These are phyloP conservation scores for Dendrobium officinale DNA, from an alignment of 106 monocot genomes.

Conservation along the genomic window DNA sequence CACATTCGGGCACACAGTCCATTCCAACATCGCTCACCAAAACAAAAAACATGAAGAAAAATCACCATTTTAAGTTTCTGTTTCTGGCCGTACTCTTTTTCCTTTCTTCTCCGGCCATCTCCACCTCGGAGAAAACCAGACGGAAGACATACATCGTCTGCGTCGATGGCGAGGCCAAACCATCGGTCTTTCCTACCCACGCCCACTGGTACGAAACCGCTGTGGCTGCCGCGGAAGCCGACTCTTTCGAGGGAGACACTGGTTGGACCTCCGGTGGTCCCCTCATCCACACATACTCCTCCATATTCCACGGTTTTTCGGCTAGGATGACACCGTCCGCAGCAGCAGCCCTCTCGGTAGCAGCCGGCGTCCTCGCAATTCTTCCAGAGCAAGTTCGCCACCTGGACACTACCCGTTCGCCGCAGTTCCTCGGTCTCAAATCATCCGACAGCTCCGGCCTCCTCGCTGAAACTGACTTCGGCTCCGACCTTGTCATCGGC, in stretches of 20 bases:
- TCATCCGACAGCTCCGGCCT: constrained; percentile 42
- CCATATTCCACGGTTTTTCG: constrained; percentile 79
- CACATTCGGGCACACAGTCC: too few species aligned
- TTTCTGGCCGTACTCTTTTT: constrained; percentile 14
- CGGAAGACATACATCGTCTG: constrained; percentile 66
- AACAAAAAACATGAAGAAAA: not conserved
- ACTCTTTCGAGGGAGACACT: not conserved
- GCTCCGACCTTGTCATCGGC: constrained; percentile 70
- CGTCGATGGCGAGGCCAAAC: constrained; percentile 68
- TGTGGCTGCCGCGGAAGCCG: constrained; percentile 15
- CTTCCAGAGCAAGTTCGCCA: constrained; percentile 60
- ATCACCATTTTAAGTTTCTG: not conserved
- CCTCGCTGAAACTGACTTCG: constrained; percentile 71
- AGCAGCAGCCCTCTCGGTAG: constrained; percentile 22
- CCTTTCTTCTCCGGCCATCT: constrained; percentile 7
- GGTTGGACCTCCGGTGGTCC: constrained; percentile 30
- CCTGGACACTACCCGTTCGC: constrained; percentile 62
- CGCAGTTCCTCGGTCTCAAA: constrained; percentile 75
- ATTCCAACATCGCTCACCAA: not conserved
- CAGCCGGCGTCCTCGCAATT: constrained; percentile 48
- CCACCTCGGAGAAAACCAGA: not conserved
- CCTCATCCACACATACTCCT: constrained; percentile 65
- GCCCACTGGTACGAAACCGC: constrained; percentile 77
- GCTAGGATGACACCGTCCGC: constrained; percentile 45
- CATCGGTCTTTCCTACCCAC: constrained; percentile 81